phyloP scores from a whole-genome alignment of 2,329 filamentous ascomycete genomes.

The Fusarium armeniacum region DNA sequence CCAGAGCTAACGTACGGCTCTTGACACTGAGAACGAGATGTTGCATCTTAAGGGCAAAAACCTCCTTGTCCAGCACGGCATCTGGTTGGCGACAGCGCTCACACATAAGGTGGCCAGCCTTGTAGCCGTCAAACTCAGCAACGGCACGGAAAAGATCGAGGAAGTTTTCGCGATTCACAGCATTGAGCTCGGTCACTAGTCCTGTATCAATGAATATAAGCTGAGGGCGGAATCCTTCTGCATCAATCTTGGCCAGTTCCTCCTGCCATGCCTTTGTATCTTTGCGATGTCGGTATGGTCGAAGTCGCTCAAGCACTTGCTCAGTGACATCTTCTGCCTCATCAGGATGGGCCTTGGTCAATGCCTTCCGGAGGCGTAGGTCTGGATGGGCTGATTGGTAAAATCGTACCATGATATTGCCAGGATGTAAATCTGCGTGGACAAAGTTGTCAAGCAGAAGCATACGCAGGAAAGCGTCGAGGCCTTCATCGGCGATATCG shows the following conservation, averaged over 20 bases:
- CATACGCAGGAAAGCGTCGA: conserved; percentile 97
- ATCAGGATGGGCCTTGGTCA: conserved; percentile 56
- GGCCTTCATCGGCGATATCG: conserved; percentile 93
- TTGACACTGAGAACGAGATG: conserved; percentile 94
- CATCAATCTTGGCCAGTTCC: conserved; percentile 82
- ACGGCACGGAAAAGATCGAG: conserved; percentile 95
- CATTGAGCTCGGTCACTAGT: conserved; percentile 92
- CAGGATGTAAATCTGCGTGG: conserved; percentile 94
- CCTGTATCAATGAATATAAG: conserved; percentile 98
- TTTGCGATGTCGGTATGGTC: conserved; percentile 75
- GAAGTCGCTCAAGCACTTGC: conserved; percentile 82
- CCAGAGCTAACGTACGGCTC: conserved; percentile 88
- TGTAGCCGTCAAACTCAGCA: conserved; percentile 97
- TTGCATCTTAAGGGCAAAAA: conserved; percentile 97
- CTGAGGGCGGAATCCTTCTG: conserved; percentile 91
- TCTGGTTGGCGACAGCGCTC: conserved; percentile 94
- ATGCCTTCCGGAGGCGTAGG: conserved; percentile 58
- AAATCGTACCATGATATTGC: conserved; percentile 99
- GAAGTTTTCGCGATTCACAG: conserved; percentile 88
- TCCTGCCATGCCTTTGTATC: conserved; percentile 78
- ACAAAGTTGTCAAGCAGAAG: conserved; percentile 97
- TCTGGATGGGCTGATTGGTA: conserved; percentile 84
- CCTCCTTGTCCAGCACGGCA: conserved; percentile 87
- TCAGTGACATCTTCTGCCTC: conserved; percentile 84
- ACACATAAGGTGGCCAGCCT: conserved; percentile 94